Conservation (phyloP, 352 stramenopile species). For the Elongisporangium prolatum region DNA sequence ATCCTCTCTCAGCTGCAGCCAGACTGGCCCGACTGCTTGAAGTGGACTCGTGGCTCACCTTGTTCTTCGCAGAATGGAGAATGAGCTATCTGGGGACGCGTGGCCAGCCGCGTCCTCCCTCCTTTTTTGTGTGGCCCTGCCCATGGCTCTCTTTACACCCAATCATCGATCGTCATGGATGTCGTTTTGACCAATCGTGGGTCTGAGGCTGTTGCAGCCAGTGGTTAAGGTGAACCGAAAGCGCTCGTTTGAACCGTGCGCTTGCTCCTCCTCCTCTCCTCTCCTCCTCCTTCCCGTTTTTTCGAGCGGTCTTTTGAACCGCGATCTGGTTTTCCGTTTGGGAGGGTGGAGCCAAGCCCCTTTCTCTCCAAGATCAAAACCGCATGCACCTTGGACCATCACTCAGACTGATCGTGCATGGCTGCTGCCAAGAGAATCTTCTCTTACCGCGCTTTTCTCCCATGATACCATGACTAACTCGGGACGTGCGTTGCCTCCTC, state of each 20-base stretch:
- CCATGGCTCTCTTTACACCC: constrained; percentile 1
- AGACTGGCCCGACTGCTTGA: not conserved
- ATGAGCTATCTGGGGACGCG: constrained; percentile 11
- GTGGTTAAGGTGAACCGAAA: constrained; percentile 7
- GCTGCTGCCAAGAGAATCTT: not conserved
- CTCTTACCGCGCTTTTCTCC: not conserved
- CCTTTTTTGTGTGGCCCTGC: not conserved
- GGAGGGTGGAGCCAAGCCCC: not conserved
- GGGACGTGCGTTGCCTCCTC: not conserved
- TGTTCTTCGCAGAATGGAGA: constrained; percentile 39
- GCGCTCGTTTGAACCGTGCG: not conserved
- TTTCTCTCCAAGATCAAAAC: not conserved
- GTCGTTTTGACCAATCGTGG: not conserved
- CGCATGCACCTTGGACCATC: not conserved
- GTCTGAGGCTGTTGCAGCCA: constrained; percentile 6
- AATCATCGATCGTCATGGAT: constrained; percentile 1
- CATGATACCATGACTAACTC: not conserved
- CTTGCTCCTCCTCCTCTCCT: not conserved
- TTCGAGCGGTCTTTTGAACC: not conserved
- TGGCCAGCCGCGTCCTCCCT: not conserved
- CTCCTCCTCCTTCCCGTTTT: not conserved
- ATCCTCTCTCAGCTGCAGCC: not conserved
- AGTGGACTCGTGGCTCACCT: constrained; percentile 19
- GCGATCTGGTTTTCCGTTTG: not conserved
- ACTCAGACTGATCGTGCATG: not conserved